Base-by-base conservation (phyloP, 768 basidiomycete genomes). In the Boletus subcaerulescens region DNA sequence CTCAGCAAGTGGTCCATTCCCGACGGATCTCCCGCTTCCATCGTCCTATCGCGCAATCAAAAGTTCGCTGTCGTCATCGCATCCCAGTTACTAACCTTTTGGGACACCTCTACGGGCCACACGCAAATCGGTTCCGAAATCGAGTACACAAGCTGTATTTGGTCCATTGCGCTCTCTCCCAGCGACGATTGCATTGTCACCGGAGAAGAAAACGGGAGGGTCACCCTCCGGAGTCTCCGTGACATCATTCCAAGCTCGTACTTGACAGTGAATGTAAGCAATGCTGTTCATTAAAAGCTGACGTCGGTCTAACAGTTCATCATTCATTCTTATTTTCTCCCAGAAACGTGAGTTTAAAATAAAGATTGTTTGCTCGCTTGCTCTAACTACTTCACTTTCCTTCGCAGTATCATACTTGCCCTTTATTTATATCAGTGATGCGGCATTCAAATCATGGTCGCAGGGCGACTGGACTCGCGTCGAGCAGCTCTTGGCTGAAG, bases 241-340 rank as follows among this genome's bases (percentile, higher is more conserved):
- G 39, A 36, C 10, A 24, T 55, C 12, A 45, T 60, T 14, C 58
- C 47, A 0, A 17, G 3, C 2, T 48, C 58, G 5, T 58, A 58
- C 38, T 45, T 48, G 5, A 14, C 50, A 13, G 14, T 31, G 1
- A 31, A 41, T n/a, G 45, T 58, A 8, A 51, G 55, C 36, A 26
- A 3, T 40, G 1, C 33, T 4, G 5, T 14, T 35, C 33, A 35
- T 35, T 35, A 5, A 35, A 1, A 35, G 33, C 6, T 29, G 29
- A 35, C 33, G 33, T 29, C 8, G 2, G 29, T 29, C 33, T 35
- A 35, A 35, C 33, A 35, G 1, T 14, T 35, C 11, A 35, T 35
- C 6, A 14, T 35, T 6, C 14, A 7, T 1, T 14, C 33, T 14
- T 35, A 13, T 14, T 35, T 35, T 35, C 13, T 2, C 29, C 29